Percentiles rank a stretch among this genome's conserved stretches.
Evolutionary conservation across 139 green algal species (phyloP).

Genomic region (Pycnococcus provasolii): DNA sequence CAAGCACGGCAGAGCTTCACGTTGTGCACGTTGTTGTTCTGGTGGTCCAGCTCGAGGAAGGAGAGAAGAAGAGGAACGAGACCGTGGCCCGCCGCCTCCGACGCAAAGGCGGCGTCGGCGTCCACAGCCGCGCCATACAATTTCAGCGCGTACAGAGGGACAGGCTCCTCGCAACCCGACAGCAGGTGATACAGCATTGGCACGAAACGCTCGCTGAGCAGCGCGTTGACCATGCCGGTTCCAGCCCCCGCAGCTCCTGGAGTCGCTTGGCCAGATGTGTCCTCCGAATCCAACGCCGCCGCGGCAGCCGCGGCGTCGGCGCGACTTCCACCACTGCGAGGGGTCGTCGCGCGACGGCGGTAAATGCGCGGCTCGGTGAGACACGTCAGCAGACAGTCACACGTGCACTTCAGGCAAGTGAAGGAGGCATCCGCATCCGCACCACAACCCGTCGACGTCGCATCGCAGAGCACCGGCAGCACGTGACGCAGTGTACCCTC

Average conservation of each 20-base stretch:
- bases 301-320: too few relatives aligned
- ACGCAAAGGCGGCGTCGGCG: slow-evolving; percentile 26
- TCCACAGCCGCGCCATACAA: slow-evolving; percentile 36
- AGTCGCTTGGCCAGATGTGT: too few relatives aligned
- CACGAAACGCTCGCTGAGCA: slow-evolving; percentile 52
- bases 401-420: too few relatives aligned
- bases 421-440: too few relatives aligned
- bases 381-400: too few relatives aligned
- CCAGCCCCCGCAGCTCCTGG: background rate
- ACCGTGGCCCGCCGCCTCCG: slow-evolving; percentile 40
- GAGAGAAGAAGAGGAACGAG: slow-evolving; percentile 65
- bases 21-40: slow-evolving; percentile 92
- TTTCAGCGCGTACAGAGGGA: slow-evolving; percentile 84
- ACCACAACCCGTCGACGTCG: too few relatives aligned
- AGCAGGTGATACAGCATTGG: slow-evolving; percentile 58
- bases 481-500: too few relatives aligned
- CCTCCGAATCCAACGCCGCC: too few relatives aligned
- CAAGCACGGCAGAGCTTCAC: slow-evolving; percentile 58
- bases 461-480: too few relatives aligned
- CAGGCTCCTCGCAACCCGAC: slow-evolving; percentile 65
- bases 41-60: slow-evolving; percentile 69
- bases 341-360: too few relatives aligned
- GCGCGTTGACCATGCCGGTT: slow-evolving; percentile 33
- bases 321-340: too few relatives aligned
- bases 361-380: too few relatives aligned